Percentiles rank a stretch among this genome's conserved stretches.
Evolutionary conservation across 495 filamentous ascomycete genomes (phyloP).

Genomic region (Aspergillus heteromorphus): DNA sequence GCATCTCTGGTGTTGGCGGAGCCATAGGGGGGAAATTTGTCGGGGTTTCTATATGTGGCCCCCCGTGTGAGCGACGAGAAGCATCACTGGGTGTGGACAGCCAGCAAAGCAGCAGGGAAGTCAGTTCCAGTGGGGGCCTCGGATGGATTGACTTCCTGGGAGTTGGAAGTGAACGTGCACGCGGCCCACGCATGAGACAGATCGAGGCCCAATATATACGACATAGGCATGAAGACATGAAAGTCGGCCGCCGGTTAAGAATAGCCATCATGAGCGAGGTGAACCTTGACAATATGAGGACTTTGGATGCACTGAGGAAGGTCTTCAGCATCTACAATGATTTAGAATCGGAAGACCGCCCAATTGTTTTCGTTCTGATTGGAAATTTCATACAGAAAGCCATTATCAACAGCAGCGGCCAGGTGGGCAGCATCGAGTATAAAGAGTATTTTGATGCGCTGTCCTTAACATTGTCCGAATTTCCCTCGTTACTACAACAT

Average conservation of each 20-base stretch:
- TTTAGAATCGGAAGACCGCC: constrained; percentile 46
- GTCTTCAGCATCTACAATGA: constrained; percentile 64
- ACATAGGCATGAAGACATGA: constrained; percentile 18
- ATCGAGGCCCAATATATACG: constrained; percentile 49
- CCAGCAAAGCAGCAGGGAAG: constrained; percentile 45
- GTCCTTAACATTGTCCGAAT: constrained; percentile 77
- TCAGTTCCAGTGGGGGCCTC: constrained; percentile 68
- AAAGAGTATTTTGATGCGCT: constrained; percentile 90
- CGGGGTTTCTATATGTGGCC: constrained; percentile 81
- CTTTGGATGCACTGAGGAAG: constrained; percentile 69
- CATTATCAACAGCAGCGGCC: constrained; percentile 57
- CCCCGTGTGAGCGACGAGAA: constrained; percentile 79
- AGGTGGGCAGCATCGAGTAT: constrained; percentile 78
- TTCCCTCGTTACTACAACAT: constrained; percentile 69
- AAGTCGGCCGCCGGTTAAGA: constrained; percentile 38
- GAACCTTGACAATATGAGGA: constrained; percentile 74
- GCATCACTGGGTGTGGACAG: constrained; percentile 68
- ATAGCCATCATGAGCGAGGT: constrained; percentile 76
- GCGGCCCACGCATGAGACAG: constrained; percentile 74
- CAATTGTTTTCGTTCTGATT: constrained; percentile 71
- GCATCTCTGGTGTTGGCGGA: constrained; percentile 75
- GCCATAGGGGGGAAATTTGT: constrained; percentile 86
- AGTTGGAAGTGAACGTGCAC: constrained; percentile 81
- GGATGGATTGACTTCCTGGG: constrained; percentile 97
- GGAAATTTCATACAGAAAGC: constrained; percentile 80